Evolutionary conservation across 345 rosid species (phyloP).

Genomic region (Syzygium grande): DNA sequence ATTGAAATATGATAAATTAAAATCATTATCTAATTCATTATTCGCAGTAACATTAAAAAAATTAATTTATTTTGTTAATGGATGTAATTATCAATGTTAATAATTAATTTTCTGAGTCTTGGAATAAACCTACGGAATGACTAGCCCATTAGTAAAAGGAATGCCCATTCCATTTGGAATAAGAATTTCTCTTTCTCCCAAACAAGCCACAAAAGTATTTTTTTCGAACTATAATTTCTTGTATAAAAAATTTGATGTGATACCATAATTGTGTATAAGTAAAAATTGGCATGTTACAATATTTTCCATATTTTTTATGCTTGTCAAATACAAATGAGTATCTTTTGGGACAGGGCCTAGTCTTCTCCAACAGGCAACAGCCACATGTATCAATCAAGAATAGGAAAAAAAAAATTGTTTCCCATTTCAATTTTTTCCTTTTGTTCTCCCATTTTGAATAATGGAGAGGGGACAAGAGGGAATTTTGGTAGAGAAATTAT

Average conservation of each 20-base stretch:
- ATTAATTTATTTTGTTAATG: no score
- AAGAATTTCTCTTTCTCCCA: not conserved
- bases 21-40: no score
- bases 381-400: not conserved
- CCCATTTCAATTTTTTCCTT: no score
- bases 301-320: not conserved
- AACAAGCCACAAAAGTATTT: not conserved
- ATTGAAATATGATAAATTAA: not conserved
- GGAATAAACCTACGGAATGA: no score
- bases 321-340: not conserved
- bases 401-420: not conserved
- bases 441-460: no score
- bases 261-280: not conserved
- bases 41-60: no score
- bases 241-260: not conserved
- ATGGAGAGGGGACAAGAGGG: not conserved
- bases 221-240: not conserved
- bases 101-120: no score
- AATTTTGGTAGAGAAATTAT: not conserved
- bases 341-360: not conserved
- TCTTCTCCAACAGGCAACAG: not conserved
- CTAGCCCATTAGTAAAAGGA: no score
- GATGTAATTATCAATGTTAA: no score
- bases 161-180: not conserved
- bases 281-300: not conserved